These are phyloP conservation scores for Magnusiomyces ingens DNA, from an alignment of 1,139 yeast species.

Conservation along the genomic window DNA sequence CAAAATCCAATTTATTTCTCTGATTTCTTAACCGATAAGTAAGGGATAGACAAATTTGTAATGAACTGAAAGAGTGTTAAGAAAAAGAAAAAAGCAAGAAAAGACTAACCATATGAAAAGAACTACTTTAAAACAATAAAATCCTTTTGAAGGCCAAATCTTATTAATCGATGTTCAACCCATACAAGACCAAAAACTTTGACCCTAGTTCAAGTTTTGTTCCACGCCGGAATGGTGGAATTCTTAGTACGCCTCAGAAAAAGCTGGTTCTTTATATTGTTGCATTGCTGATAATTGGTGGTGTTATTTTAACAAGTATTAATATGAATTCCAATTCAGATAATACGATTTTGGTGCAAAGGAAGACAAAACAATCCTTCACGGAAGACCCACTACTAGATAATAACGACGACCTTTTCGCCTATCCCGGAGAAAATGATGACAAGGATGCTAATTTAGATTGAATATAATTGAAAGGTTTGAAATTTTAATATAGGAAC, in stretches of 20 bases:
- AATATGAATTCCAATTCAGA: neutral
- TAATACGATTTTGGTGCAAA: neutral
- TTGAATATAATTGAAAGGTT: no score
- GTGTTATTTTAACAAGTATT: constrained; percentile 6
- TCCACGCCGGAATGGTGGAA: constrained; percentile 6
- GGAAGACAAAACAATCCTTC: no score
- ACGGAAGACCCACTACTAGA: no score
- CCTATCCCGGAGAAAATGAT: neutral
- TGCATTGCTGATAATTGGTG: constrained; percentile 15
- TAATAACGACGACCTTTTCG: neutral
- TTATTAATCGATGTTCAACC: neutral
- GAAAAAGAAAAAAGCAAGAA: no score
- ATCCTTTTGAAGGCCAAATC: neutral
- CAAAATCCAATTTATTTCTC: neutral
- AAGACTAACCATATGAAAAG: neutral
- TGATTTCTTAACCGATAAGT: no score
- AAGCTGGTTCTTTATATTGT: constrained; percentile 16
- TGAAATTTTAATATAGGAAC: no score
- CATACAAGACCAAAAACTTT: constrained; percentile 6
- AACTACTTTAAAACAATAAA: constrained; percentile 3
- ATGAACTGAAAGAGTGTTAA: no score
- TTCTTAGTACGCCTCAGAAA: constrained; percentile 20
- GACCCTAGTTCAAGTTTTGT: constrained; percentile 5
- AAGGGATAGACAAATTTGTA: no score
- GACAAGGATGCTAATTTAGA: no score